phyloP scores from a whole-genome alignment of 345 rosid genomes.

The Arabidopsis arenosa region DNA sequence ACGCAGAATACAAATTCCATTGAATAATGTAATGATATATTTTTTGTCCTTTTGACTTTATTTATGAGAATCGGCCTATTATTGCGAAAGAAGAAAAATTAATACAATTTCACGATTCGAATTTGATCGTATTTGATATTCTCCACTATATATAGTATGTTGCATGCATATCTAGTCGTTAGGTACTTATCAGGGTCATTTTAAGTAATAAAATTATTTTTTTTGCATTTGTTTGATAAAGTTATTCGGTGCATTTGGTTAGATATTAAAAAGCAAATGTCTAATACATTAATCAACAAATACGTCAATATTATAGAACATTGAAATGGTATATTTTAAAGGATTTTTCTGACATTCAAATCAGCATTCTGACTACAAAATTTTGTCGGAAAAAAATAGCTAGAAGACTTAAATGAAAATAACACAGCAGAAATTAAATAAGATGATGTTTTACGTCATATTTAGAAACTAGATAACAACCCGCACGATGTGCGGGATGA shows the following conservation, averaged over 20 bases:
- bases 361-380: neutral
- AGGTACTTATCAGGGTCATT: constrained; percentile 12
- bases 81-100: neutral
- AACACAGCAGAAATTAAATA: neutral
- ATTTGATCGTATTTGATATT: neutral
- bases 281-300: neutral
- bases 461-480: no score
- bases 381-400: neutral
- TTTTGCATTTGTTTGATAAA: neutral
- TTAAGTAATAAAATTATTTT: neutral
- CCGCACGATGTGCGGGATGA: no score
- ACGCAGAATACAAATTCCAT: neutral
- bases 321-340: neutral
- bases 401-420: no score
- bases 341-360: no score
- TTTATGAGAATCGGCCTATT: constrained; percentile 2
- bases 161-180: constrained; percentile 23
- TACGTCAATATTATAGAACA: neutral
- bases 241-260: neutral
- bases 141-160: constrained; percentile 5
- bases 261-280: neutral
- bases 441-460: neutral
- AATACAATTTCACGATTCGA: constrained; percentile 12
- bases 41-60: constrained; percentile 15
- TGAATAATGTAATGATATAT: neutral